Conservation (phyloP, 2,329 filamentous ascomycete species). For the Botrytis pseudocinerea region DNA sequence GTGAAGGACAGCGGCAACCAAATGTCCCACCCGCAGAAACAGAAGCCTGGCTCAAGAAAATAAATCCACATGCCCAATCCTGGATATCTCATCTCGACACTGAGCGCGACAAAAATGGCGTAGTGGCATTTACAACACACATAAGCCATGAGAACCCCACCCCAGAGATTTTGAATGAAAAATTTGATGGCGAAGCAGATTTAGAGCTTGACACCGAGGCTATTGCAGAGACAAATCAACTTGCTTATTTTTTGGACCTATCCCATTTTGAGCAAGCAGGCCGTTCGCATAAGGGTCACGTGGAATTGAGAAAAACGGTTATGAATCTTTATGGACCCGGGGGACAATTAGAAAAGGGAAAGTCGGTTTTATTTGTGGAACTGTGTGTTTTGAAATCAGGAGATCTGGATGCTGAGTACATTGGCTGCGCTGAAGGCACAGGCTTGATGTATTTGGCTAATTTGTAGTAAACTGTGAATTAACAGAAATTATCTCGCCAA, state of each 20-base stretch:
- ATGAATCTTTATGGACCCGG: conserved; percentile 29
- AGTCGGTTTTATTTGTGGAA: conserved; percentile 27
- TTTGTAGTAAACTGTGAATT: not conserved
- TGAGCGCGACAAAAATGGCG: conserved; percentile 27
- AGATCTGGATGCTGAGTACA: conserved; percentile 36
- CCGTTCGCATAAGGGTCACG: conserved; percentile 26
- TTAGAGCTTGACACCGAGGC: conserved; percentile 11
- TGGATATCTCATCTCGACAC: conserved; percentile 28
- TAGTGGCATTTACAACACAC: conserved; percentile 28
- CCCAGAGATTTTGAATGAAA: not conserved
- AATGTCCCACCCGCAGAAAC: conserved; percentile 26
- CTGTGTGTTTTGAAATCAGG: conserved; percentile 30
- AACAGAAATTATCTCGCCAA: not conserved
- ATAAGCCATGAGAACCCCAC: conserved; percentile 27
- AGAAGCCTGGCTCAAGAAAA: conserved; percentile 25
- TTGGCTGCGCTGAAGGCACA: conserved; percentile 32
- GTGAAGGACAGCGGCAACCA: conserved; percentile 29
- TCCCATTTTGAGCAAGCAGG: conserved; percentile 31
- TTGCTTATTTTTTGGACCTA: conserved; percentile 32
- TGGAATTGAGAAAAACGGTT: conserved; percentile 26
- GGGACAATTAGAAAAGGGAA: conserved; percentile 25
- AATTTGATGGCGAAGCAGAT: not conserved
- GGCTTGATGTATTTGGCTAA: conserved; percentile 43
- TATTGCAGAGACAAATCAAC: conserved; percentile 28
- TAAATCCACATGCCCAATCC: conserved; percentile 26